These are phyloP conservation scores for Tylopilus sp. DNA, from an alignment of 768 basidiomycete genomes.

Conservation along the genomic window DNA sequence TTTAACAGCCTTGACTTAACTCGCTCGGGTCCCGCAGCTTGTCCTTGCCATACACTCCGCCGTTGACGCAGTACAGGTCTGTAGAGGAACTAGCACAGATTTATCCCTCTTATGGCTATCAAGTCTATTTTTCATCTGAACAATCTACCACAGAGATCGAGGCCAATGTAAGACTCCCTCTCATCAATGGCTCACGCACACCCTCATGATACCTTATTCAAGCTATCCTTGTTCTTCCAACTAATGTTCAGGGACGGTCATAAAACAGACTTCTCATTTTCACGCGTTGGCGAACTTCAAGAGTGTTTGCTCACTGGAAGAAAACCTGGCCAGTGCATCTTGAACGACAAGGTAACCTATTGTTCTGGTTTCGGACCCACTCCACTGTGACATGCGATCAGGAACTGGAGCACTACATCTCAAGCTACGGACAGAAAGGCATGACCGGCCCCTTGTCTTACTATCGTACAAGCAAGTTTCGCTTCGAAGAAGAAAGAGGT, in stretches of 20 bases:
- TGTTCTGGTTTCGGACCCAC: background rate
- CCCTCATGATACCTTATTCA: conserved; percentile 27
- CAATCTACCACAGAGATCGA: conserved; percentile 55
- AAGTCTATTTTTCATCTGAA: conserved; percentile 58
- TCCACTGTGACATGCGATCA: conserved; percentile 23
- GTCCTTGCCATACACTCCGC: conserved; percentile 66
- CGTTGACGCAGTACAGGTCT: conserved; percentile 44
- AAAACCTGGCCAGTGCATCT: conserved; percentile 10
- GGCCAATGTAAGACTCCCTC: conserved; percentile 40
- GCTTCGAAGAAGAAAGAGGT: conserved; percentile 65
- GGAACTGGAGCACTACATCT: conserved; percentile 55
- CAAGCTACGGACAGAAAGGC: conserved; percentile 38
- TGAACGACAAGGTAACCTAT: conserved; percentile 17
- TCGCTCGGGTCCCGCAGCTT: conserved; percentile 43
- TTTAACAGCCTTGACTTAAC: background rate
- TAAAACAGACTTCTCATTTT: background rate
- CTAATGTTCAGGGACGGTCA: conserved; percentile 3
- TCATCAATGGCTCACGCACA: background rate
- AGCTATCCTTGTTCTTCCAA: conserved; percentile 19
- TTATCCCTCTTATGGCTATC: conserved; percentile 62
- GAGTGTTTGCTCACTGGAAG: conserved; percentile 1
- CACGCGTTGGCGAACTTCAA: conserved; percentile 8
- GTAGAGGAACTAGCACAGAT: conserved; percentile 48
- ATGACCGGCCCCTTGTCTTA: conserved; percentile 78
- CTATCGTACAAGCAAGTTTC: conserved; percentile 58